Base-by-base conservation (phyloP, 2,329 filamentous ascomycete genomes). In the Verticillium nonalfalfae region DNA sequence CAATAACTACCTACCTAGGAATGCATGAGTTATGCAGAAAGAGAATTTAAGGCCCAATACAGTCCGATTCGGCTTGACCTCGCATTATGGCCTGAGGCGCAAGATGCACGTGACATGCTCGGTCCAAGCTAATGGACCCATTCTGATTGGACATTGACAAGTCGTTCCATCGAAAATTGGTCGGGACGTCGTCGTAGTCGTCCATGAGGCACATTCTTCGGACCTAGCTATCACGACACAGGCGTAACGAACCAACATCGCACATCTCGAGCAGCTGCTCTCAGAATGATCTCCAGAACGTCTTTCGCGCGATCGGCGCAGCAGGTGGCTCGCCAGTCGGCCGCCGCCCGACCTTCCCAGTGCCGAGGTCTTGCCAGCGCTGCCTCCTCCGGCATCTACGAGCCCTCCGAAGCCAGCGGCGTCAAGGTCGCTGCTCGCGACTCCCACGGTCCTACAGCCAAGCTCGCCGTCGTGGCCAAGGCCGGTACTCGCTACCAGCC, bases 371-470 rank as follows among this genome's bases (percentile, higher is more conserved):
- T 81, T 70, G 79, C 79, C 64, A 83, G 90, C 70, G 79, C 90
- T 82, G 78, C 80, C 67, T 73, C 76, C 66, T 88, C 90, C 69
- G 91, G 93, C 79, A 87, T 90, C 76, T 99, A 96, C 81, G 89
- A 97, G 80, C 87, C 90, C 65, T 85, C 90, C 74, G 90, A 96
- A 78, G 86, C 90, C 76, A 86, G 88, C 75, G 94, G 94, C 73
- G 82, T 98, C 79, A 97, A 97, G 85, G 85, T 96, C 71, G 93
- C 94, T 74, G 91, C 91, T 80, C 88, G 94, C 81, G 93, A 98
- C 78, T 84, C 91, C 72, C 85, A 90, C 66, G 91, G 92, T 66
- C 91, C 93, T 68, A 96, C 94, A 65, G 93, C 93, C 65, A 96
- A 92, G 73, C 85, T 99, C 68, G 93, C 93, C 61, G 79, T 99